Percentiles rank a stretch among this genome's conserved stretches.
phyloP scores from a whole-genome alignment of 2,329 filamentous ascomycete genomes.

The Aotearoamyces nothofagi region DNA sequence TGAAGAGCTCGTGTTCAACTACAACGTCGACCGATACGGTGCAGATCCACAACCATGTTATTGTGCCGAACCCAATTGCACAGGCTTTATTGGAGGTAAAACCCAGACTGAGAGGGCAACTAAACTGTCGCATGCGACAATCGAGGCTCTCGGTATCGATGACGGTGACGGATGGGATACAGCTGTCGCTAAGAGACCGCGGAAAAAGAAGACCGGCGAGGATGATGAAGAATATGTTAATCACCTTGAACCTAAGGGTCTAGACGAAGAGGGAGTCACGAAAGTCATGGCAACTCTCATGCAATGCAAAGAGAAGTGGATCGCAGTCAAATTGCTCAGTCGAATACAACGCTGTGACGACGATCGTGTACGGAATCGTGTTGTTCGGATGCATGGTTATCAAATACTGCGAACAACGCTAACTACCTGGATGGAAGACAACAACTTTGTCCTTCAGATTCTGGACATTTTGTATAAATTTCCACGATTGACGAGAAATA shows the following conservation, averaged over 20 bases:
- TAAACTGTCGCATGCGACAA: conserved; percentile 75
- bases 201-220: conserved; percentile 82
- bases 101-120: conserved; percentile 93
- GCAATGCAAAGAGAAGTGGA: conserved; percentile 99
- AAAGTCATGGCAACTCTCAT: conserved; percentile 95
- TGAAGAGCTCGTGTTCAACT: conserved; percentile 96
- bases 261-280: conserved; percentile 71
- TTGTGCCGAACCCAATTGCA: conserved; percentile 87
- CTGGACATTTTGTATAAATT: conserved; percentile 80
- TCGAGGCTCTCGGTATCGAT: conserved; percentile 92
- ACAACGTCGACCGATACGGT: conserved; percentile 97
- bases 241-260: conserved; percentile 62
- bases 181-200: conserved; percentile 72
- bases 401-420: conserved; percentile 83
- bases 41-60: conserved; percentile 95
- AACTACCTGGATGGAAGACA: conserved; percentile 74
- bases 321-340: conserved; percentile 82
- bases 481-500: conserved; percentile 85
- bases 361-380: conserved; percentile 71
- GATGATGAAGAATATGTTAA: conserved; percentile 95
- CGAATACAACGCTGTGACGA: conserved; percentile 81
- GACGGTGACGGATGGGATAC: conserved; percentile 88
- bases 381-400: conserved; percentile 95
- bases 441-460: conserved; percentile 79
- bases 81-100: conserved; percentile 92